Evolutionary conservation across 495 filamentous ascomycete genomes (phyloP).

Genomic region (Aspergillus nanangensis): DNA sequence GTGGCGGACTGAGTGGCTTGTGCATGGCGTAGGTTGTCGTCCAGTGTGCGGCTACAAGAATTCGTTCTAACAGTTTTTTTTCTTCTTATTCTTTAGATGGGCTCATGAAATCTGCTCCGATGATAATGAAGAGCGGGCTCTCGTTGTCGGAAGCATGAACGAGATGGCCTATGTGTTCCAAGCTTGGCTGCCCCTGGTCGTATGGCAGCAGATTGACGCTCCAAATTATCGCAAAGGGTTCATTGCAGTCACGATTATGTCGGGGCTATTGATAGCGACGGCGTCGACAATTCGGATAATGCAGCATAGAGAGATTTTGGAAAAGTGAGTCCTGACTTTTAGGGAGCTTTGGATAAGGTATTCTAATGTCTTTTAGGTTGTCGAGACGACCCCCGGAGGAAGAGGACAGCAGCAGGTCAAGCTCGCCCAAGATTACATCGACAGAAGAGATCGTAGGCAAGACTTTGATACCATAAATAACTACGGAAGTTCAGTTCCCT

Average conservation of each 20-base stretch:
- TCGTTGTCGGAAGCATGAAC: slow-evolving; percentile 47
- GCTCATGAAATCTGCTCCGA: slow-evolving; percentile 47
- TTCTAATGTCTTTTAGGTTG: background rate
- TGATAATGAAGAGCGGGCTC: slow-evolving; percentile 48
- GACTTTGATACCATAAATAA: no score
- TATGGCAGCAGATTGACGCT: slow-evolving; percentile 50
- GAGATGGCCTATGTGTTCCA: slow-evolving; percentile 46
- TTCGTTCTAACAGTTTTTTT: slow-evolving; percentile 1
- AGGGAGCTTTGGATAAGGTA: background rate
- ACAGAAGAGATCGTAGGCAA: background rate
- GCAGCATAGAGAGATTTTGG: slow-evolving; percentile 33
- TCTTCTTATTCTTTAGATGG: slow-evolving; percentile 26
- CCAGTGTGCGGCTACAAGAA: no score
- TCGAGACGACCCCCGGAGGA: no score
- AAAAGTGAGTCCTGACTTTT: slow-evolving; percentile 18
- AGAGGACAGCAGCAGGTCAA: background rate
- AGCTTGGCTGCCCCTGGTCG: slow-evolving; percentile 45
- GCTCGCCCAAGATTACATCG: background rate
- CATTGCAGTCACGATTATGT: slow-evolving; percentile 35
- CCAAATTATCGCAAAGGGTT: slow-evolving; percentile 45
- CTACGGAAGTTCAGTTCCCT: no score
- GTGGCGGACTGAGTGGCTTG: slow-evolving; percentile 36
- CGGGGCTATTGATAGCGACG: slow-evolving; percentile 25
- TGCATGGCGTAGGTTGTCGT: slow-evolving; percentile 40
- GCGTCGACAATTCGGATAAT: slow-evolving; percentile 24